Evolutionary conservation across 208 protist genomes (phyloP).

Genomic region (Herpetomonas tarakana): DNA sequence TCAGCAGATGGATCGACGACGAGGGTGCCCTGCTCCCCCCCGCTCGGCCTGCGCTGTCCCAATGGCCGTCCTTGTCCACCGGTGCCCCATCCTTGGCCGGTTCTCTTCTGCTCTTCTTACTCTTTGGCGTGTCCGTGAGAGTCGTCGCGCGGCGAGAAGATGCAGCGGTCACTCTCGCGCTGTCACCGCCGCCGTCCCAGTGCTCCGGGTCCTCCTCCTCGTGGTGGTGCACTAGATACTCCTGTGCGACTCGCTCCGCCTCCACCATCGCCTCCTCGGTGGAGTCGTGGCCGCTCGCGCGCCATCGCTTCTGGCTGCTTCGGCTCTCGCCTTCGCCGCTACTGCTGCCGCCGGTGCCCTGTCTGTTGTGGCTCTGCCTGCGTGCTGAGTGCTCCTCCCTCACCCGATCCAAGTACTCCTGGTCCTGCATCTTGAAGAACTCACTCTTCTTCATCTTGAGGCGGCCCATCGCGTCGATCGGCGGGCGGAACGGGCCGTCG

Average conservation of each 20-base stretch:
- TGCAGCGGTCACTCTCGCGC: no score
- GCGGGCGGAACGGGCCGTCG: slow-evolving; percentile 43
- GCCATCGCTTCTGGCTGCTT: slow-evolving; percentile 15
- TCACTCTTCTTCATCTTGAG: slow-evolving; percentile 84
- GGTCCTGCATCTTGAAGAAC: slow-evolving; percentile 77
- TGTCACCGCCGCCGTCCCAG: background rate
- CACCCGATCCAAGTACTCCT: slow-evolving; percentile 74
- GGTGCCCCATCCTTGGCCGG: background rate
- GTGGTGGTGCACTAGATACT: slow-evolving; percentile 41
- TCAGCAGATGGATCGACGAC: background rate
- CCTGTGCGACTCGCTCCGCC: slow-evolving; percentile 28
- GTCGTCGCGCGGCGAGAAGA: slow-evolving; percentile 7
- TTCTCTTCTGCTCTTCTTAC: background rate
- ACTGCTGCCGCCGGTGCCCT: slow-evolving; percentile 7
- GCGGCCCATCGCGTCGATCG: slow-evolving; percentile 38
- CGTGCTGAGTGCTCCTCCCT: slow-evolving; percentile 58
- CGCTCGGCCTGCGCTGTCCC: background rate
- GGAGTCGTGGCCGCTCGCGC: slow-evolving; percentile 8
- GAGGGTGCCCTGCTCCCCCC: background rate
- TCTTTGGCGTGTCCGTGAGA: slow-evolving; percentile 4
- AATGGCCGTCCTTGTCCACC: background rate
- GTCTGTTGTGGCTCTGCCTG: background rate
- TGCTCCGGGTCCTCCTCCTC: slow-evolving; percentile 5
- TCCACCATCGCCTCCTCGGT: slow-evolving; percentile 15
- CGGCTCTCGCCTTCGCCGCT: slow-evolving; percentile 7